A percentile compares a stretch with the other conserved stretches of the same genome.
phyloP scores from a whole-genome alignment of 225 moss, liverwort and hornwort species.

The Rhytidiadelphus loreus region DNA sequence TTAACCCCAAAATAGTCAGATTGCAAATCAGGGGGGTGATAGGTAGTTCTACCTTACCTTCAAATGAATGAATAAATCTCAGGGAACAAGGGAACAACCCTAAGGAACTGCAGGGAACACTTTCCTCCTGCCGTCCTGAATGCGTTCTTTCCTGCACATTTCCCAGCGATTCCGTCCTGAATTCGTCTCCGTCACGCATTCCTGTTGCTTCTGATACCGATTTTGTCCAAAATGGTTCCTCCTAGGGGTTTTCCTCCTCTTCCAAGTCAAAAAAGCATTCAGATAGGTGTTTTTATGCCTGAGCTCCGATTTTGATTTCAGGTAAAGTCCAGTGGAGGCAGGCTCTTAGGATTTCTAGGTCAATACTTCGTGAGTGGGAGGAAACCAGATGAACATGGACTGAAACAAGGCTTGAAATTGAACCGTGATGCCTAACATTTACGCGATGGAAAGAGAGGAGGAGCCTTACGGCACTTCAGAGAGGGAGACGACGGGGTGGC shows the following conservation, averaged over 20 bases:
- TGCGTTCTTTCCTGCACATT: too few relatives aligned
- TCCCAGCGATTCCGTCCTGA: too few relatives aligned
- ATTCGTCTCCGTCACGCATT: not conserved
- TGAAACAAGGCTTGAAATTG: not conserved
- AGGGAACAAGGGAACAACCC: not conserved
- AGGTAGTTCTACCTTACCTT: too few relatives aligned
- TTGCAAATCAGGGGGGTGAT: too few relatives aligned
- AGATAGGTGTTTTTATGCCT: not conserved
- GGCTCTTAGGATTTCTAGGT: not conserved
- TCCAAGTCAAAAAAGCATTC: not conserved
- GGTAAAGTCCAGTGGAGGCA: not conserved
- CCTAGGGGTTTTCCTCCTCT: not conserved
- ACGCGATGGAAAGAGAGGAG: constrained; percentile 22
- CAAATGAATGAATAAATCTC: not conserved
- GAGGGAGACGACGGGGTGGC: constrained; percentile 27
- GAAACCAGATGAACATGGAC: not conserved
- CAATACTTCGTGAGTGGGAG: not conserved
- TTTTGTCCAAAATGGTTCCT: not conserved
- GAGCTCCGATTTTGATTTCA: not conserved
- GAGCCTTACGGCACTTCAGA: not conserved
- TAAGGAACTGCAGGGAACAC: not conserved
- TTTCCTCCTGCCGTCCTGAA: not conserved
- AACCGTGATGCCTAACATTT: constrained; percentile 9
- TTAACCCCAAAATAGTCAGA: too few relatives aligned
- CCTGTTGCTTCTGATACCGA: not conserved